Conservation (phyloP, 2,329 filamentous ascomycete genomes). For the Chaetomium olivaceum region DNA sequence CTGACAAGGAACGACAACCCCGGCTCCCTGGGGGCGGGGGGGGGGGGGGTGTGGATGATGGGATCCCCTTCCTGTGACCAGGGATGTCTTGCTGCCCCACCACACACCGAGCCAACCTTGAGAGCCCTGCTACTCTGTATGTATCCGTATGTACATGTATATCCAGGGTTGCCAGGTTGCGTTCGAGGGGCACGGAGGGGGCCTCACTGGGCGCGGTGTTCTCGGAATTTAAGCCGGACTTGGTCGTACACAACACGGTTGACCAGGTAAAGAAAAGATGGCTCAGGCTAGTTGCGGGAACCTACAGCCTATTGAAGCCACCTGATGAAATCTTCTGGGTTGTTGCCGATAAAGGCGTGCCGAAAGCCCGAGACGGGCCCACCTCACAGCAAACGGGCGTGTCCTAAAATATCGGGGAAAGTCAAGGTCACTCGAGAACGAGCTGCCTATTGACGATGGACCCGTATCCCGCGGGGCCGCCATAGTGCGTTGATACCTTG, state of each 20-base stretch:
- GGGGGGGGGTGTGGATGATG: conserved; percentile 14
- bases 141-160: background rate
- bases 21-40: background rate
- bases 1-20: background rate
- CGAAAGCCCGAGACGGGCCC: conserved; percentile 8
- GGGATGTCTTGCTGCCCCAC: conserved; percentile 5
- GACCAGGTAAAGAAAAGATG: background rate
- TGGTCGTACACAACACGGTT: background rate
- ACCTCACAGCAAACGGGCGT: background rate
- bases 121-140: background rate
- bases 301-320: background rate
- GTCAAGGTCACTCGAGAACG: background rate
- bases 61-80: conserved; percentile 3
- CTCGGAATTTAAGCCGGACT: background rate
- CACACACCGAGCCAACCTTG: conserved; percentile 1
- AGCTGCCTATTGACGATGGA: background rate
- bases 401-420: background rate
- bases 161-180: background rate
- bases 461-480: background rate
- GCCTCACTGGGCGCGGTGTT: background rate
- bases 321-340: conserved; percentile 8
- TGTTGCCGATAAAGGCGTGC: background rate
- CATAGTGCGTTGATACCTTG: background rate
- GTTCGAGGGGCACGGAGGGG: background rate
- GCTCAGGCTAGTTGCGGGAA: background rate